Conservation (phyloP, 1,284 basidiomycete genomes). For the Naganishia sp. region DNA sequence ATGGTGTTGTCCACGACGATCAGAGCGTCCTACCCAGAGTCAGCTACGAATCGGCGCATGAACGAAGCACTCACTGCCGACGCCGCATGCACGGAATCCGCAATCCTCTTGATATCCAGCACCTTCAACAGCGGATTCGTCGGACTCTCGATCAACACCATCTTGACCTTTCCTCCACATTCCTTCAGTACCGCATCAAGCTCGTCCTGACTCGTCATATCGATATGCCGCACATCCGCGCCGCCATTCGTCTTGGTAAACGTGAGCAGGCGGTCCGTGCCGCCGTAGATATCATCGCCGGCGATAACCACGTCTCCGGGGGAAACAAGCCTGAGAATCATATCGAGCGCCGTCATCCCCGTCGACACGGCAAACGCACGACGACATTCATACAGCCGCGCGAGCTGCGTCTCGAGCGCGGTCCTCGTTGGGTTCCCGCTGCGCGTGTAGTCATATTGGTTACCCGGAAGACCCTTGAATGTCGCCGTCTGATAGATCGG, state of each 20-base stretch:
- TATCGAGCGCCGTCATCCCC: slow-evolving; percentile 97
- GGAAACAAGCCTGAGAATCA: slow-evolving; percentile 90
- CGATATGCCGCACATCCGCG: slow-evolving; percentile 88
- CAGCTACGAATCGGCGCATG: background rate
- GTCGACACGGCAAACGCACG: slow-evolving; percentile 91
- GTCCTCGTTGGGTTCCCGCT: slow-evolving; percentile 96
- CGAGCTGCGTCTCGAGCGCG: slow-evolving; percentile 92
- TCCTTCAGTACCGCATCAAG: slow-evolving; percentile 28
- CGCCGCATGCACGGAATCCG: slow-evolving; percentile 74
- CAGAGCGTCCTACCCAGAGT: slow-evolving; percentile 61
- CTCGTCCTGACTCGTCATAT: slow-evolving; percentile 59
- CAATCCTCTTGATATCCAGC: slow-evolving; percentile 81
- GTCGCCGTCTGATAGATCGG: slow-evolving; percentile 98
- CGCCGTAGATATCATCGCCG: slow-evolving; percentile 96
- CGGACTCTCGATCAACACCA: slow-evolving; percentile 95
- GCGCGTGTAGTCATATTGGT: slow-evolving; percentile 86
- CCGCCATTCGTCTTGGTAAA: slow-evolving; percentile 86
- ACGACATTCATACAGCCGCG: slow-evolving; percentile 85
- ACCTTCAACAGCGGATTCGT: slow-evolving; percentile 98
- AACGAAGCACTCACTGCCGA: slow-evolving; percentile 58
- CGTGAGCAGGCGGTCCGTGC: slow-evolving; percentile 92
- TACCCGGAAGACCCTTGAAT: slow-evolving; percentile 88
- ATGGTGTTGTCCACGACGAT: slow-evolving; percentile 98
- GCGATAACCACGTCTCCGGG: slow-evolving; percentile 94
- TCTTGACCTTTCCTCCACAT: slow-evolving; percentile 55